A percentile compares a stretch with the other conserved stretches of the same genome.
These are phyloP conservation scores for Yamadazyma kanchanaburiensis DNA, from an alignment of 1,139 yeast species.

Conservation along the genomic window DNA sequence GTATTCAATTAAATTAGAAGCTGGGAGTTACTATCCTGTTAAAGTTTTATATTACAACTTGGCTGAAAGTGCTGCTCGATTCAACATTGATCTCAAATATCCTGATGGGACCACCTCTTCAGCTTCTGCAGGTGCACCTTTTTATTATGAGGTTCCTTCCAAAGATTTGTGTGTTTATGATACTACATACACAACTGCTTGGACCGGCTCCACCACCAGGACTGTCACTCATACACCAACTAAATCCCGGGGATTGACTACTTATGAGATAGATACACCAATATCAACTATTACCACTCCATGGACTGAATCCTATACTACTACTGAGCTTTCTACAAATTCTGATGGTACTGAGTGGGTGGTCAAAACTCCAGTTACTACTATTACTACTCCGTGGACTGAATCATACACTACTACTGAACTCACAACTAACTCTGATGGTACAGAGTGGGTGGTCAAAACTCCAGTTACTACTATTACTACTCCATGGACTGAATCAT, in stretches of 20 bases:
- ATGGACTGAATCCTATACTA: slow-evolving; percentile 2
- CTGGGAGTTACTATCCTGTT: slow-evolving; percentile 5
- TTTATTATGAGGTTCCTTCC: neutral
- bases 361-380: no score
- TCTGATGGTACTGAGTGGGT: slow-evolving; percentile 1
- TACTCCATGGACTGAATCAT: no score
- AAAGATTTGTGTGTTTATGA: neutral
- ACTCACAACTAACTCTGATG: no score
- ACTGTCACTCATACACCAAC: slow-evolving; percentile 2
- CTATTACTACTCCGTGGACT: no score
- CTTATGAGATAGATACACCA: slow-evolving; percentile 1
- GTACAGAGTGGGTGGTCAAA: no score
- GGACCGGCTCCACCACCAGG: slow-evolving; percentile 2
- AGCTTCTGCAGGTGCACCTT: neutral
- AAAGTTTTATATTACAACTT: slow-evolving; percentile 5
- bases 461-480: no score
- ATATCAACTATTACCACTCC: neutral
- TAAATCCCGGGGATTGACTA: neutral
- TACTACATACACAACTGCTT: neutral
- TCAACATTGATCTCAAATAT: neutral
- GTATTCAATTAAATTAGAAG: slow-evolving; percentile 1
- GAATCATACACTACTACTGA: no score
- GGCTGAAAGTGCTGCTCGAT: neutral
- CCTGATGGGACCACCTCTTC: slow-evolving; percentile 2
- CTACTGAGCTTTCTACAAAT: neutral